Percentiles rank a stretch among this genome's conserved stretches.
These are phyloP conservation scores for Myxozyma vanderwaltii DNA, from an alignment of 805 yeast species.

Conservation along the genomic window DNA sequence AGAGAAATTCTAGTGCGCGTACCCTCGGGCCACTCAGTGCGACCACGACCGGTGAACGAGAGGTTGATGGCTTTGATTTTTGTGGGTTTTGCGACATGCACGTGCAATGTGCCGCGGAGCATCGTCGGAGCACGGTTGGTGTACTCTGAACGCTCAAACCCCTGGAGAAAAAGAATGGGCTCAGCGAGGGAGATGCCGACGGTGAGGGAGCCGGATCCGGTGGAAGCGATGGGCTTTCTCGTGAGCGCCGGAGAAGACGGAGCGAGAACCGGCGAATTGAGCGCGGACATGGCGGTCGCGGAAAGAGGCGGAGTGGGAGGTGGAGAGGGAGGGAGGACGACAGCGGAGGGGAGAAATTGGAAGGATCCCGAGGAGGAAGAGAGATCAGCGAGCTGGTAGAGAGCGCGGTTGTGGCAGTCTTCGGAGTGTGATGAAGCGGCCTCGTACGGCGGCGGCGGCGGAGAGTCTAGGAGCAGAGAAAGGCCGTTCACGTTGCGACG, in stretches of 20 bases:
- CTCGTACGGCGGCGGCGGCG: slow-evolving; percentile 24
- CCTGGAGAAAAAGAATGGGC: slow-evolving; percentile 76
- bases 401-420: slow-evolving; percentile 1
- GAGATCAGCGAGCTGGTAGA: slow-evolving; percentile 7
- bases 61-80: slow-evolving; percentile 67
- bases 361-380: slow-evolving; percentile 2
- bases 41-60: slow-evolving; percentile 64
- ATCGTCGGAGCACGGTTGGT: slow-evolving; percentile 71
- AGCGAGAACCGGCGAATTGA: neutral
- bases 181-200: slow-evolving; percentile 78
- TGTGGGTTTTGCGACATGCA: slow-evolving; percentile 70
- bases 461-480: slow-evolving; percentile 10
- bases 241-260: slow-evolving; percentile 7
- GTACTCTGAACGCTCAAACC: slow-evolving; percentile 69
- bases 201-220: slow-evolving; percentile 55
- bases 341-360: slow-evolving; percentile 13
- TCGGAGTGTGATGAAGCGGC: slow-evolving; percentile 13
- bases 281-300: slow-evolving; percentile 2
- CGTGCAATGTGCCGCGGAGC: slow-evolving; percentile 74
- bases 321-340: slow-evolving; percentile 14
- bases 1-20: neutral
- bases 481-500: slow-evolving; percentile 11
- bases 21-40: slow-evolving; percentile 98
- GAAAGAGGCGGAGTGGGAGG: slow-evolving; percentile 14
- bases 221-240: slow-evolving; percentile 35